phyloP scores from a whole-genome alignment of 495 filamentous ascomycete genomes.

The Penicillium ucsense region DNA sequence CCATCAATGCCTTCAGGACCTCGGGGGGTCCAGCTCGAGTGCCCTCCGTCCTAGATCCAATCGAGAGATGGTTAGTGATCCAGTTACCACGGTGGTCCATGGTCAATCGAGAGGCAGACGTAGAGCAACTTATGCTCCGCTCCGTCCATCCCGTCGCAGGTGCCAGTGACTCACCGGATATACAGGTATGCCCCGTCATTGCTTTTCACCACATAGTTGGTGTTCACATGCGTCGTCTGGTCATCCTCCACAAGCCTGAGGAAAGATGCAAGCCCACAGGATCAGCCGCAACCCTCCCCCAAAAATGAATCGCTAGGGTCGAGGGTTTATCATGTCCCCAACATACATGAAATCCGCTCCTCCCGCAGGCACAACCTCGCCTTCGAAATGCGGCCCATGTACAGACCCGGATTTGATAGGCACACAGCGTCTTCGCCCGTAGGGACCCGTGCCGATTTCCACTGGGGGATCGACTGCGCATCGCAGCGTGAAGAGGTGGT shows the following conservation, averaged over 20 bases:
- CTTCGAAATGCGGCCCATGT: slow-evolving; percentile 14
- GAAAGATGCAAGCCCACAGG: no score
- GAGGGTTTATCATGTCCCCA: background rate
- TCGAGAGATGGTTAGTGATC: background rate
- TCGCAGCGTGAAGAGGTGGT: slow-evolving; percentile 21
- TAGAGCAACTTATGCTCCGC: background rate
- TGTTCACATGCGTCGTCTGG: slow-evolving; percentile 22
- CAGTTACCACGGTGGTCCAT: no score
- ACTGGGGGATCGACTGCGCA: slow-evolving; percentile 21
- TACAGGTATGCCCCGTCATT: slow-evolving; percentile 21
- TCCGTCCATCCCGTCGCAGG: background rate
- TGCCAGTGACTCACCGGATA: slow-evolving; percentile 11
- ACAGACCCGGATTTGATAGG: slow-evolving; percentile 19
- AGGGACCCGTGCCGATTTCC: slow-evolving; percentile 22
- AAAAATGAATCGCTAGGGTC: background rate
- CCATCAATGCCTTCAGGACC: slow-evolving; percentile 20
- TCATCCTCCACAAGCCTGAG: slow-evolving; percentile 20
- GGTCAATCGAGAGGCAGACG: no score
- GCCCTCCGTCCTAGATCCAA: slow-evolving; percentile 15
- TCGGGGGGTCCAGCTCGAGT: slow-evolving; percentile 20
- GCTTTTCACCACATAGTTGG: slow-evolving; percentile 22
- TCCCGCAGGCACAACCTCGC: slow-evolving; percentile 18
- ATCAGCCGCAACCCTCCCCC: no score
- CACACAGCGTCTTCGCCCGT: slow-evolving; percentile 22
- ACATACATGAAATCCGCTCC: slow-evolving; percentile 23